Evolutionary conservation across 768 basidiomycete species (phyloP), one percentile per base, ranked within the genome.

Genomic region (Pleurotus tuoliensis): DNA sequence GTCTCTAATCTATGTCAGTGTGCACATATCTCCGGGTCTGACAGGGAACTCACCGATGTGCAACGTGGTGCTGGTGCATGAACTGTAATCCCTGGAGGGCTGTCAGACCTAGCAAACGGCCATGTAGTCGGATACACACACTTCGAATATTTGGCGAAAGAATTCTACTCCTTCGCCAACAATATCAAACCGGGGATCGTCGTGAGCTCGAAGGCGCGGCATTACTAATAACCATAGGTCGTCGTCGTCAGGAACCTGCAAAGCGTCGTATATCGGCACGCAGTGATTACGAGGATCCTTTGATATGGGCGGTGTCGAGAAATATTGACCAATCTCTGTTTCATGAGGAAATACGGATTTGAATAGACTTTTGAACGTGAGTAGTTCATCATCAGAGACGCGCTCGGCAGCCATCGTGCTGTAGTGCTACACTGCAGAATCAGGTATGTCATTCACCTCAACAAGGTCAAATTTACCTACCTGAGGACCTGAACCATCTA

Each of bases 31-130:
- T 30, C 30, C 8, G 30, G 30, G 30, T 1, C 30, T 30, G 8
- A 11, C 7, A 1, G 30, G 0, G 9, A 2, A 2, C 30, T 2
- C 57, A 73, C 75, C 73, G 61, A 55, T 77, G 75, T 0, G 67
- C 71, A 18, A 75, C 66, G 2, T 56, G 63, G 39, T 71, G 61
- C 4, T 64, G 9, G 38, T 77, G 74, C 62, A 76, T 69, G 47
- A 72, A 76, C 16, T 63, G 60, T 0, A 76, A 47, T 1, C 71
- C 71, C 72, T 75, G 15, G 13, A 16, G 11, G 30, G 9, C 1
- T 2, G 9, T 30, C 30, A 30, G 30, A 30, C 7, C 7, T 9
- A 9, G 27, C 9, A 30, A 30, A 1, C 9, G 1, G 30, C 30
- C 30, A 30, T 0, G 9, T 11, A 30, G 30, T 0, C 7, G 7